Base-by-base conservation (phyloP, 2,329 filamentous ascomycete genomes). In the Colletotrichum coccodes region DNA sequence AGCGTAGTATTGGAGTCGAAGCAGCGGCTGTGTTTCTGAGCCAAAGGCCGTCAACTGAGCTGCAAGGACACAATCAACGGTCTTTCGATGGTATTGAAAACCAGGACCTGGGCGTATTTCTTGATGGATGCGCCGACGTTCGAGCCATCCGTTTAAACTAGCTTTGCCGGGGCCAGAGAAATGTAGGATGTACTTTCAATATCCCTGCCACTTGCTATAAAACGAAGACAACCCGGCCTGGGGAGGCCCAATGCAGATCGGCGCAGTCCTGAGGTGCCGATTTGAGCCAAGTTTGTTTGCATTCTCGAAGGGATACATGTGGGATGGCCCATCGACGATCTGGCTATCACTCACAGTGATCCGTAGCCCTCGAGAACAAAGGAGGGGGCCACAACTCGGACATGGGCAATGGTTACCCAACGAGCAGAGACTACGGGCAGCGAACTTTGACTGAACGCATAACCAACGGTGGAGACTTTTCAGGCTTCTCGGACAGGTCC, bases 221-320 rank as follows among this genome's bases (percentile, higher is more conserved):
- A 60, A 50, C 21, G 40, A 56, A 69, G 66, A 66, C 66, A 66
- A 49, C 61, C 54, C 42, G 54, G 61, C 60, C 61, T 52, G 36
- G 42, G 53, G 49, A 66, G 42, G 40, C 32, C 38, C 40, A 40
- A 56, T 44, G 61, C n/a, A 66, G 66, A 66, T 66, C 56, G 59
- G 47, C 65, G 65, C 38, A 59, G 34, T 60, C 18, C 42, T 36
- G 34, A 54, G 61, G 62, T 49, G 54, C 26, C 53, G 16, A 38
- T 28, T 28, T 34, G 54, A 66, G 42, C 54, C 49, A 54, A 54
- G 54, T 66, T 66, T 28, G 66, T 66, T 69, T 69, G 61, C 66
- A 60, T 60, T 64, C 60, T 68, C 49, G 42, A 65, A 60, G 62
- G 49, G 34, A 36, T 56, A 47, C 40, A 42, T 56, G 49, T 57